Base-by-base conservation (phyloP, 1,284 basidiomycete species). In the Cutaneotrichosporon sp. region DNA sequence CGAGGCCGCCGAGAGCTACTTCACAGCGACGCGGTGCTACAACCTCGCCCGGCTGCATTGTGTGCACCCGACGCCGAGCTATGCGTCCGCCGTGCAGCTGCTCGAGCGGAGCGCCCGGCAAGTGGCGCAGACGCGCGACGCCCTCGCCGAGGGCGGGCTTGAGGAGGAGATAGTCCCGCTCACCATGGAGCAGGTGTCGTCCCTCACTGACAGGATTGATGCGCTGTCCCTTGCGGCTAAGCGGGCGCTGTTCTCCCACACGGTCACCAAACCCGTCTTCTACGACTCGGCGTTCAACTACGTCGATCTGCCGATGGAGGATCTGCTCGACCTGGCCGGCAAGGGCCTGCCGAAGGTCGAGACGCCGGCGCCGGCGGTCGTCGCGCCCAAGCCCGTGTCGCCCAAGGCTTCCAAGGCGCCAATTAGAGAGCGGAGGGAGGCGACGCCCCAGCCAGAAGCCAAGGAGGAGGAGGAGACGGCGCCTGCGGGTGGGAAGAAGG, bases 251-350 rank as follows among this genome's bases (percentile, higher is more conserved):
- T 88, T 90, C 63, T 79, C 82, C 1, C 81, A 81, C 68, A 87
- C 87, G 59, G 85, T 88, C 4, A 85, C 85, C 76, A 92, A 92
- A 70, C 88, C 87, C 8, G 67, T 90, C 29, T 94, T 94, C 78
- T 94, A 91, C 74, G 89, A 94, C 70, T 87, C 90, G 60, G 91
- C 90, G n/a, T 83, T 91, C 67, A 94, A 93, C 74, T 94, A 93
- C 65, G 84, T 90, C 50, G 83, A 86, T 62, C 70, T 90, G 52
- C 87, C 88, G 64, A 85, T 92, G 82, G 87, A 89, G 41, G 78
- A 81, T 45, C 75, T 94, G 50, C 76, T 83, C 63, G 80, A 80
- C 52, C 78, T 84, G 7, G 87, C 85, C 4, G 89, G 89, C 1
- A 84, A 83, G 73, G 47, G 55, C 11, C 42, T 44, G 29, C 42